These are phyloP conservation scores for Suillus cothurnatus DNA, from an alignment of 768 basidiomycete species.

Conservation along the genomic window DNA sequence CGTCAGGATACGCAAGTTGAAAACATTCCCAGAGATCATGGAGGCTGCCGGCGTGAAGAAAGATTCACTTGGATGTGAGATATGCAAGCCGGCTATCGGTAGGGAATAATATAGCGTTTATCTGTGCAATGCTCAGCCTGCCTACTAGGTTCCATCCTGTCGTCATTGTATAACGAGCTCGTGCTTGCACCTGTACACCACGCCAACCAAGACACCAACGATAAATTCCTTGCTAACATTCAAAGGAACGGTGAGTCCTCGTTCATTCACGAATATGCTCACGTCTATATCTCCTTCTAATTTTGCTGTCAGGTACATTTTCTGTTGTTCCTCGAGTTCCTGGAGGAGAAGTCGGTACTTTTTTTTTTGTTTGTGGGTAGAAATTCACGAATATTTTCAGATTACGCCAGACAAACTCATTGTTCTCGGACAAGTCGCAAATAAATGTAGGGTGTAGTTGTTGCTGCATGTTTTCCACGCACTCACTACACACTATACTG, in stretches of 20 bases:
- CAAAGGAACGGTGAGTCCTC: constrained; percentile 56
- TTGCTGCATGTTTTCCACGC: not conserved
- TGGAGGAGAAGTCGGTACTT: constrained; percentile 55
- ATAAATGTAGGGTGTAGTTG: constrained; percentile 48
- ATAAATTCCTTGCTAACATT: constrained; percentile 70
- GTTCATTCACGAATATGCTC: not conserved
- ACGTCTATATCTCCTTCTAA: not conserved
- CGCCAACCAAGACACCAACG: constrained; percentile 74
- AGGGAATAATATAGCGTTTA: constrained; percentile 14
- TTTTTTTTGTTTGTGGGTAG: not conserved
- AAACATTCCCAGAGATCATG: constrained; percentile 59
- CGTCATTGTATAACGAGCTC: constrained; percentile 61
- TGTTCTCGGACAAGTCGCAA: constrained; percentile 62
- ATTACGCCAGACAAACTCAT: constrained; percentile 68
- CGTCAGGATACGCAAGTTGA: constrained; percentile 57
- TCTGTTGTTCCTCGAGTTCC: constrained; percentile 73
- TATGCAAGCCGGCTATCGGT: constrained; percentile 71
- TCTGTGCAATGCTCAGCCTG: not conserved
- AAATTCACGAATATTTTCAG: constrained; percentile 14
- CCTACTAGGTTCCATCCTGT: constrained; percentile 41
- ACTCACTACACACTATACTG: not conserved
- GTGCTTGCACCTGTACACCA: constrained; percentile 65
- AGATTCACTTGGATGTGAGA: constrained; percentile 65
- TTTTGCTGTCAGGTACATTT: constrained; percentile 48
- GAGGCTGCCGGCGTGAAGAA: constrained; percentile 45